Base-by-base conservation (phyloP, 768 basidiomycete genomes). In the Collybia nuda region DNA sequence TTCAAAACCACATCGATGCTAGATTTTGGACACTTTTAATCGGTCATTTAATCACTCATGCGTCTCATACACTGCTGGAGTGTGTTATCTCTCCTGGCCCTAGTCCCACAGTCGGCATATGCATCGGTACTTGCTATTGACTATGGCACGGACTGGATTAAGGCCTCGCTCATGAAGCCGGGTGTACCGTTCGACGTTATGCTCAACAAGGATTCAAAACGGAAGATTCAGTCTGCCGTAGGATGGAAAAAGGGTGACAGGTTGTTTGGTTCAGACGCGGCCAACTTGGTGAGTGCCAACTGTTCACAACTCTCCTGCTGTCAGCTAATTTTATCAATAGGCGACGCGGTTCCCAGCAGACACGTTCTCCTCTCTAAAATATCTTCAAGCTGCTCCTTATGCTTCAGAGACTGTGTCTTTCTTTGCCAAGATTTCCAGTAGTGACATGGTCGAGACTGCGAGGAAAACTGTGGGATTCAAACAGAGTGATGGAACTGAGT, bases 101-200 rank as follows among this genome's bases (percentile, higher is more conserved):
- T 72, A 11, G 59, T 78, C 18, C 74, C 79, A 28, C 67, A 73
- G 40, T 63, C 72, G 38, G 71, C 75, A n/a, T 68, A 80, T 37
- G 89, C 86, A 18, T 84, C 94, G 2, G 81, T 98, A 11, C 81
- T 99, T 42, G 95, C 95, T 17, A 91, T 99, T 62, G 97, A 99
- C 83, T 98, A 97, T 81, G 97, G 97, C 64, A 82, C 91, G 15
- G 97, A 98, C 71, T 95, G 86, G 81, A 98, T 95, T 63, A 99
- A 98, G 70, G 91, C 93, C 23, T 95, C 94, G 3, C 74, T 98
- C 50, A 88, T 98, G 79, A 95, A 93, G 63, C 93, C 94, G 1
- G 94, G 93, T 40, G 71, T 90, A 26, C 94, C 96, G 3, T 96
- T 99, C 60, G 97, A 99, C 70, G 91, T 99, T 24, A 78, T 99